A percentile compares a stretch with the other conserved stretches of the same genome.
These are phyloP conservation scores for Geotrichum reessii DNA, from an alignment of 1,139 yeast species.

Conservation along the genomic window DNA sequence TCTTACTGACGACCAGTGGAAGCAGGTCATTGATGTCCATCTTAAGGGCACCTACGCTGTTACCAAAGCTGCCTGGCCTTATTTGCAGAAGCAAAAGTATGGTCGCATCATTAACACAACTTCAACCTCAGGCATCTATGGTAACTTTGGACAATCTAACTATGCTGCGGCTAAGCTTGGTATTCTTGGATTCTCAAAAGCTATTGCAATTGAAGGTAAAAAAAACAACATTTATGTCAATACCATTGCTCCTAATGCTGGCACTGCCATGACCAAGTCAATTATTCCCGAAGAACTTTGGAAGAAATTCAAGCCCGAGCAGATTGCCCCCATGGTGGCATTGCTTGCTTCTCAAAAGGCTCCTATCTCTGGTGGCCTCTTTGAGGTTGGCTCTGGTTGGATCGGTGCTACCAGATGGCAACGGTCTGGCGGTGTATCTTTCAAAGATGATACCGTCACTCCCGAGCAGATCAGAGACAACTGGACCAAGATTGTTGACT, in stretches of 20 bases:
- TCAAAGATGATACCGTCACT: slow-evolving; percentile 44
- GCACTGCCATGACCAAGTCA: slow-evolving; percentile 92
- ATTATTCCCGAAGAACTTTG: slow-evolving; percentile 73
- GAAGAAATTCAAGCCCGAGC: slow-evolving; percentile 79
- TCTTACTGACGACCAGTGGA: slow-evolving; percentile 83
- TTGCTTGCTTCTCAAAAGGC: slow-evolving; percentile 69
- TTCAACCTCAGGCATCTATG: slow-evolving; percentile 94
- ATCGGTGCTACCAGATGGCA: slow-evolving; percentile 93
- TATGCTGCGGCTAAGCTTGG: slow-evolving; percentile 93
- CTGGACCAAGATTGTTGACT: slow-evolving; percentile 63
- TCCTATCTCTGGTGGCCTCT: slow-evolving; percentile 61
- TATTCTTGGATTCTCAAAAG: slow-evolving; percentile 74
- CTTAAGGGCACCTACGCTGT: slow-evolving; percentile 75
- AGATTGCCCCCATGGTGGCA: slow-evolving; percentile 86
- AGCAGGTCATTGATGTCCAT: slow-evolving; percentile 74
- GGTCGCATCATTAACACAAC: slow-evolving; percentile 87
- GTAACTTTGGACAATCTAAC: slow-evolving; percentile 96
- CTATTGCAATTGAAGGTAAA: slow-evolving; percentile 87
- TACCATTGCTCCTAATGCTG: slow-evolving; percentile 94
- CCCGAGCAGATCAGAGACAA: slow-evolving; percentile 69
- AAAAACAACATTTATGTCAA: slow-evolving; percentile 71
- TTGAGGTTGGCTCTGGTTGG: slow-evolving; percentile 89
- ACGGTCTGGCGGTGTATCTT: slow-evolving; percentile 79
- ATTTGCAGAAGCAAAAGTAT: slow-evolving; percentile 66
- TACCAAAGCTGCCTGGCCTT: slow-evolving; percentile 90